phyloP scores from a whole-genome alignment of 2,329 filamentous ascomycete genomes.

The Emydomyces testavorans region DNA sequence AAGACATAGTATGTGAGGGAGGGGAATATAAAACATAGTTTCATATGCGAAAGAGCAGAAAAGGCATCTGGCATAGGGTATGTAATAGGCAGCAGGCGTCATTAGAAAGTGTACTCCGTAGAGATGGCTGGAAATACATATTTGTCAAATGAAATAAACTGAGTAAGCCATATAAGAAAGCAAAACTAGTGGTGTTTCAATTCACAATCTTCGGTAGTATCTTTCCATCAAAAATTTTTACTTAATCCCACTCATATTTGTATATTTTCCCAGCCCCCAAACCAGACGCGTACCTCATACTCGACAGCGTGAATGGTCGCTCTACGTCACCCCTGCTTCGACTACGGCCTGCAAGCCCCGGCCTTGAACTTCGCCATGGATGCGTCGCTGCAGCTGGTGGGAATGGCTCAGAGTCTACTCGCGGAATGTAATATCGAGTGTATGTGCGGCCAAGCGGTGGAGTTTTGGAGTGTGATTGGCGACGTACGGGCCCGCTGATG shows the following conservation, averaged over 20 bases:
- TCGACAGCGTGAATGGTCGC: background rate
- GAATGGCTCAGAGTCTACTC: background rate
- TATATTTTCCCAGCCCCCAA: background rate
- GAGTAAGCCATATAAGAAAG: no score
- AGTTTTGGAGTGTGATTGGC: background rate
- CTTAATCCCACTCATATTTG: background rate
- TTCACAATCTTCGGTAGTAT: no score
- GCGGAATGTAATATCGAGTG: conserved; percentile 5
- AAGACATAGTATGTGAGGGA: no score
- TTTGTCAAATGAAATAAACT: no score
- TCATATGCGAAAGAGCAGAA: no score
- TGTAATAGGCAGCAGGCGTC: no score
- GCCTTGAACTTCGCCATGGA: background rate
- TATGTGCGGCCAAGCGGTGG: background rate
- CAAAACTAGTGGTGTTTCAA: no score
- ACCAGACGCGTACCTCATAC: background rate
- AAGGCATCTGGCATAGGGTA: no score
- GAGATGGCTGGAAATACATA: no score
- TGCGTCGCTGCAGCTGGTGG: background rate
- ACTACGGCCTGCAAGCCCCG: background rate
- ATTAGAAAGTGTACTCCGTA: no score
- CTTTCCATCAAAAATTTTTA: no score
- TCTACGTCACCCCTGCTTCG: conserved; percentile 2
- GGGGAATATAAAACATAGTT: no score
- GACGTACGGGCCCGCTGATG: background rate